A percentile compares a stretch with the other conserved stretches of the same genome.
These are phyloP conservation scores for Dioscorea dumetorum DNA, from an alignment of 106 monocot species.

Conservation along the genomic window DNA sequence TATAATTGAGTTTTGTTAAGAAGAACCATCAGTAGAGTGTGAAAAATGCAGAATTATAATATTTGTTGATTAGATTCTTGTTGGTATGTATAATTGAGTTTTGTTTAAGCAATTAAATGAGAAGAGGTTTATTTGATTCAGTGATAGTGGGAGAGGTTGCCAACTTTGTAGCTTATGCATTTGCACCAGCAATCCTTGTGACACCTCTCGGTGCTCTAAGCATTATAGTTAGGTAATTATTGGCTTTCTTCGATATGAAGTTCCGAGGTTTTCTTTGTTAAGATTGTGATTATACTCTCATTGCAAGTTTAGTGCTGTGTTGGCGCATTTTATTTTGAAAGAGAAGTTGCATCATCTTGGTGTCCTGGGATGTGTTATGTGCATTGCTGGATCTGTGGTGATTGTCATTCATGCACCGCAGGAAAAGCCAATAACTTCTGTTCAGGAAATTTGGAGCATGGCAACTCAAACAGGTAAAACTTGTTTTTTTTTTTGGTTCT, in stretches of 20 bases:
- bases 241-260: background rate
- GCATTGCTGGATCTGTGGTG: conserved; percentile 73
- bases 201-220: conserved; percentile 86
- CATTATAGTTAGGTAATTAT: conserved; percentile 71
- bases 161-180: conserved; percentile 84
- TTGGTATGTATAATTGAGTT: background rate
- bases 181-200: conserved; percentile 78
- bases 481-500: background rate
- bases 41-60: background rate
- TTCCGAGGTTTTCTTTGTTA: background rate
- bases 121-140: conserved; percentile 9
- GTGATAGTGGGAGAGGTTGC: conserved; percentile 85
- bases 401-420: conserved; percentile 79
- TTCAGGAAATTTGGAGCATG: conserved; percentile 72
- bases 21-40: background rate
- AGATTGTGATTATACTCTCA: background rate
- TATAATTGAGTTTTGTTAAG: no score
- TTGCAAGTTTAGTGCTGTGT: conserved; percentile 43
- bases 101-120: background rate
- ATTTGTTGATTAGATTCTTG: background rate
- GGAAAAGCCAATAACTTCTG: conserved; percentile 63
- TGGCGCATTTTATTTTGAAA: conserved; percentile 78
- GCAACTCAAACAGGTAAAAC: conserved; percentile 65
- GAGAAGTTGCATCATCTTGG: conserved; percentile 71
- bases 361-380: conserved; percentile 74